Conservation (phyloP, 495 filamentous ascomycete genomes). For the Lindgomyces ingoldianus region DNA sequence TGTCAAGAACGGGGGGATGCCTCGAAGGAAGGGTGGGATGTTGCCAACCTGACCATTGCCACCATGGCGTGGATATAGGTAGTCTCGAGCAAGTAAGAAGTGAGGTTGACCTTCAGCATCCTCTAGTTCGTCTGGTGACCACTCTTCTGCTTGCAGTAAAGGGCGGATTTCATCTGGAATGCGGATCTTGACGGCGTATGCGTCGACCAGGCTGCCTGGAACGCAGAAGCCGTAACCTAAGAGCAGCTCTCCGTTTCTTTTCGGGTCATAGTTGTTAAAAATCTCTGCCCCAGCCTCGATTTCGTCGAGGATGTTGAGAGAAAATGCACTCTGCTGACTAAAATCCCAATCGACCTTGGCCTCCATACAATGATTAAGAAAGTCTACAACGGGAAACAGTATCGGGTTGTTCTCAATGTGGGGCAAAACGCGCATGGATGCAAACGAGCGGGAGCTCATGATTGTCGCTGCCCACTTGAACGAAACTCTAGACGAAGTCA, state of each 20-base stretch:
- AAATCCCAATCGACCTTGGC: conserved; percentile 65
- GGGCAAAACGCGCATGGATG: conserved; percentile 52
- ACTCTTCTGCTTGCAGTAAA: conserved; percentile 1
- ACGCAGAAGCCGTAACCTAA: conserved; percentile 71
- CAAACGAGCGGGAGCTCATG: conserved; percentile 58
- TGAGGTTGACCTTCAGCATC: neutral
- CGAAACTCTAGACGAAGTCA: conserved; percentile 13
- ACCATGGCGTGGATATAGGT: conserved; percentile 11
- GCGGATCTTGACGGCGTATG: conserved; percentile 39
- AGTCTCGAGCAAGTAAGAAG: conserved; percentile 3
- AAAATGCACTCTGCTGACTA: conserved; percentile 47
- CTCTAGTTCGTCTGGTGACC: neutral
- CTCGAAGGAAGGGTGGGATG: conserved; percentile 8
- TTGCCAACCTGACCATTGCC: neutral
- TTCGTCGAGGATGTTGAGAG: conserved; percentile 47
- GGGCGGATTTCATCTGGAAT: conserved; percentile 13
- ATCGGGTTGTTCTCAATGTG: conserved; percentile 50
- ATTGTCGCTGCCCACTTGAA: conserved; percentile 62
- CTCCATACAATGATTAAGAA: conserved; percentile 59
- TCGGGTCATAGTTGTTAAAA: conserved; percentile 69
- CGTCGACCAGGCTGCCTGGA: conserved; percentile 52
- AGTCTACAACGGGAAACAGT: conserved; percentile 63
- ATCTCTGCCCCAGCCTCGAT: conserved; percentile 57
- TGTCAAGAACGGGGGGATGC: conserved; percentile 13
- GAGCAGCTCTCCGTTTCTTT: conserved; percentile 67